These are phyloP conservation scores for Aegilops bicornis DNA, from an alignment of 176 grass and related monocot genomes.

Conservation along the genomic window DNA sequence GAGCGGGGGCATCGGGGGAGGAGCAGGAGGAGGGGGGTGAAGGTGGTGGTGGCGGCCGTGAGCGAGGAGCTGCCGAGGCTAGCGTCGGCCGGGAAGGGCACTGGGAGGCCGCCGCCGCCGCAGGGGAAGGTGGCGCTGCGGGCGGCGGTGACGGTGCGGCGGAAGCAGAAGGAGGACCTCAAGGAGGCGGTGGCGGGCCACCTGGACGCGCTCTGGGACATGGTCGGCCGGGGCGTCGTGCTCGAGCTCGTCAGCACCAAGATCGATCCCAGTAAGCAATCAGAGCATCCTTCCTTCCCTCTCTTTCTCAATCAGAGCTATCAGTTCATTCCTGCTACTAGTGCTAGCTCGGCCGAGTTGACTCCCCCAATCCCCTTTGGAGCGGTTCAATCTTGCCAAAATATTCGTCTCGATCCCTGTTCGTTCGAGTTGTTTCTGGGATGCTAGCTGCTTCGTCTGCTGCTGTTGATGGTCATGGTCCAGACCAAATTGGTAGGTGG, in stretches of 20 bases:
- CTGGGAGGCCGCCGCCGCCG: background rate
- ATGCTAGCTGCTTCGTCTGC: background rate
- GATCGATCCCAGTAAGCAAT: constrained; percentile 74
- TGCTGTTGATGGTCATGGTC: background rate
- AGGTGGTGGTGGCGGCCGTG: constrained; percentile 64
- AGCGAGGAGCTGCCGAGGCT: constrained; percentile 67
- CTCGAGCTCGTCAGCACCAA: constrained; percentile 96
- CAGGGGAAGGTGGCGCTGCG: constrained; percentile 53
- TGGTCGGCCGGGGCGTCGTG: constrained; percentile 77
- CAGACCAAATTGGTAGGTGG: constrained; percentile 13
- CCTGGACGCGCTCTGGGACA: constrained; percentile 82
- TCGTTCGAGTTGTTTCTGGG: constrained; percentile 4
- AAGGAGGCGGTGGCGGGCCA: constrained; percentile 77
- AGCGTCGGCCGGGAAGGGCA: constrained; percentile 24
- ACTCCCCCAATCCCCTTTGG: constrained; percentile 7
- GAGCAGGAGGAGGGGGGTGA: background rate
- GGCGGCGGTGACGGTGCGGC: constrained; percentile 84
- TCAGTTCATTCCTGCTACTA: background rate
- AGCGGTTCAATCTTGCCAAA: background rate
- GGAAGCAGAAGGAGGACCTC: constrained; percentile 96
- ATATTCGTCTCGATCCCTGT: background rate
- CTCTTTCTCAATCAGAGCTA: background rate
- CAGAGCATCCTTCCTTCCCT: background rate
- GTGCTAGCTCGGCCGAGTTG: background rate
- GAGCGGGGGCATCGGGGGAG: background rate